A percentile compares a stretch with the other conserved stretches of the same genome.
Conservation (phyloP, 2,329 filamentous ascomycete species). For the Chaetomiaceae sp. region DNA sequence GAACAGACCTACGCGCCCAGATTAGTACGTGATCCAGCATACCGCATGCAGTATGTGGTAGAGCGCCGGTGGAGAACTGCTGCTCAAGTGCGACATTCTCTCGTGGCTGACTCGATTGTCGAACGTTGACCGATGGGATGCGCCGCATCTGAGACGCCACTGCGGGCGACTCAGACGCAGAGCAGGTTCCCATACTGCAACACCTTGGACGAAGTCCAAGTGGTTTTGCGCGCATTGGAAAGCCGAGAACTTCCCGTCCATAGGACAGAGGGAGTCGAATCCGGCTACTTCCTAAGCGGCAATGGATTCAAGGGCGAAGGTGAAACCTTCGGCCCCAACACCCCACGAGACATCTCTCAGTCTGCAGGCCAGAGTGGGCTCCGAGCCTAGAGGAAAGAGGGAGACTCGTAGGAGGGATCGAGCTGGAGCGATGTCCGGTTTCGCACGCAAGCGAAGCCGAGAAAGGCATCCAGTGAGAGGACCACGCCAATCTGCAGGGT, state of each 20-base stretch:
- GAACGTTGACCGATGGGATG: slow-evolving; percentile 58
- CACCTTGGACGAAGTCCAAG: slow-evolving; percentile 54
- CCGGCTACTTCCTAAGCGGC: slow-evolving; percentile 43
- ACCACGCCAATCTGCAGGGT: slow-evolving; percentile 70
- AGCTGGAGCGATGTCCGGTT: slow-evolving; percentile 56
- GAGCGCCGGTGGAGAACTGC: slow-evolving; percentile 90
- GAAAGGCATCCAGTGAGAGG: slow-evolving; percentile 65
- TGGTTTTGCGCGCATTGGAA: slow-evolving; percentile 39
- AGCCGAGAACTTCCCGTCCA: not conserved
- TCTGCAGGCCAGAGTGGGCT: slow-evolving; percentile 34
- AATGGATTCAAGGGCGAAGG: slow-evolving; percentile 74
- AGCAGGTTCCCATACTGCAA: slow-evolving; percentile 67
- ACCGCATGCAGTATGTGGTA: slow-evolving; percentile 53
- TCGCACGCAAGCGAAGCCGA: slow-evolving; percentile 34
- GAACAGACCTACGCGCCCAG: slow-evolving; percentile 72
- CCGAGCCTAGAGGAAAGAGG: slow-evolving; percentile 46
- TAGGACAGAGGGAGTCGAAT: slow-evolving; percentile 1
- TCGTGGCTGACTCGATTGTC: slow-evolving; percentile 71
- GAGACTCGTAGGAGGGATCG: slow-evolving; percentile 64
- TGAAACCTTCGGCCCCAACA: slow-evolving; percentile 67
- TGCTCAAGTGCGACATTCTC: slow-evolving; percentile 88
- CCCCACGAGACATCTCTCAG: slow-evolving; percentile 59
- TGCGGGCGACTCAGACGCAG: not conserved
- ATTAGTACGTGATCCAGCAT: slow-evolving; percentile 74
- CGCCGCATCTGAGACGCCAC: not conserved